Evolutionary conservation across 2,329 filamentous ascomycete species (phyloP), one percentile per base, ranked within the genome.

Genomic region (Neofusicoccum sp.): DNA sequence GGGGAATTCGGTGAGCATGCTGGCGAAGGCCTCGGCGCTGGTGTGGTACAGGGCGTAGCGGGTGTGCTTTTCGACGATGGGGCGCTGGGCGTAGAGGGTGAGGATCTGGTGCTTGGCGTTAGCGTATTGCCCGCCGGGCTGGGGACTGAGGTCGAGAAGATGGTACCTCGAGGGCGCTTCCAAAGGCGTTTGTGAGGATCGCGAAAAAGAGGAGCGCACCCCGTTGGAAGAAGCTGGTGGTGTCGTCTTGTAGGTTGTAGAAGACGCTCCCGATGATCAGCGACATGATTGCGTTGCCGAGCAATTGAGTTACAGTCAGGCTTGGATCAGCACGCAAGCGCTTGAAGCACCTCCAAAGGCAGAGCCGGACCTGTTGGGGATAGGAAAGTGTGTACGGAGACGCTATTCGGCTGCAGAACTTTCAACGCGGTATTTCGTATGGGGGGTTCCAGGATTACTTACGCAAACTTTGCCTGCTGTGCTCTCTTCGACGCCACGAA

Each of bases 11-110:
- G 85, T 89, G 31, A 96, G 75, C 88, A 96, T 95, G 8, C 90
- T 95, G 0, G 90, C 86, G 62, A 91, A 82, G n/a, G 91, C 90
- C 80, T 97, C 92, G 14, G 91, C 89, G 8, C 89, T 92, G 0
- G 93, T 91, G 69, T 96, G 93, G 69, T 96, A 96, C 16, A 96
- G 82, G 16, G 92, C 91, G 71, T 96, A 96, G 61, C 89, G 86
- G 60, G 83, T 79, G 68, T 97, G 93, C 73, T 96, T 96, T 71
- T 96, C 91, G 63, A 97, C 91, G 68, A 96, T 96, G 1, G 90
- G 89, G 38, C 93, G 88, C 83, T 96, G 92, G 2, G 90, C 85
- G 71, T 95, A 97, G 4, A 96, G 61, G 3, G 44, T 60, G 9
- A 58, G 40, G 11, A 62, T 62, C 58, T 60, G 47, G 7, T 16